These are phyloP conservation scores for Neltuma alba DNA, from an alignment of 306 rosid species.

Conservation along the genomic window DNA sequence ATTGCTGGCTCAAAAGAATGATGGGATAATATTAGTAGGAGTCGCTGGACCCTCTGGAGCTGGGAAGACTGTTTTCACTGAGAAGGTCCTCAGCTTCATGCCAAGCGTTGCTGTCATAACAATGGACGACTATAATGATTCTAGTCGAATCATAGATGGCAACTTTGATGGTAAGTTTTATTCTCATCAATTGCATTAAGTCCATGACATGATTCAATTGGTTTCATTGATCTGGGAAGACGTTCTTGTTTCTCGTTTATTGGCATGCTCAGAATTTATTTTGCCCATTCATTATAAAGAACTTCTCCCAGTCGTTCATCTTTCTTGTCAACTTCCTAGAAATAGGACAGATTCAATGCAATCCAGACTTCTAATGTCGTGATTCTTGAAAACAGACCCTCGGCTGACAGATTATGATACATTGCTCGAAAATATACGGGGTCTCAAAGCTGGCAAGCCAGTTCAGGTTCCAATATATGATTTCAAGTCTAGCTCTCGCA, in stretches of 20 bases:
- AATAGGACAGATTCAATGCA: constrained; percentile 37
- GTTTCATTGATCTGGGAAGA: background rate
- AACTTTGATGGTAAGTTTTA: constrained; percentile 79
- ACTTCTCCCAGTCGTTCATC: constrained; percentile 8
- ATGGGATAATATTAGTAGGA: constrained; percentile 86
- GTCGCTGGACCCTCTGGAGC: constrained; percentile 99
- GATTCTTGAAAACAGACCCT: constrained; percentile 74
- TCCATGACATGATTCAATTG: background rate
- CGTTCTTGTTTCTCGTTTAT: background rate
- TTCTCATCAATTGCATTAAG: constrained; percentile 2
- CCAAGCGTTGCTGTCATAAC: constrained; percentile 94
- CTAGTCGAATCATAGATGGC: constrained; percentile 93
- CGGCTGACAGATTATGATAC: constrained; percentile 96
- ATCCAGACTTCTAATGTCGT: constrained; percentile 38
- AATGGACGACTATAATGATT: constrained; percentile 96
- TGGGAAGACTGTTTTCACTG: constrained; percentile 95
- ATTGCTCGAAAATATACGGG: constrained; percentile 84
- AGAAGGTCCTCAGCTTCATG: constrained; percentile 83
- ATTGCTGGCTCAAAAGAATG: constrained; percentile 88
- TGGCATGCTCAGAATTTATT: background rate
- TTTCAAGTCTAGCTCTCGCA: constrained; percentile 89
- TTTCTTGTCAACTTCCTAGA: constrained; percentile 28
- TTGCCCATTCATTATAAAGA: constrained; percentile 2
- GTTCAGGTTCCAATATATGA: constrained; percentile 92
- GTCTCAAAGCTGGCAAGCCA: constrained; percentile 82